phyloP scores from a whole-genome alignment of 106 monocot species.

The Allium sativum region DNA sequence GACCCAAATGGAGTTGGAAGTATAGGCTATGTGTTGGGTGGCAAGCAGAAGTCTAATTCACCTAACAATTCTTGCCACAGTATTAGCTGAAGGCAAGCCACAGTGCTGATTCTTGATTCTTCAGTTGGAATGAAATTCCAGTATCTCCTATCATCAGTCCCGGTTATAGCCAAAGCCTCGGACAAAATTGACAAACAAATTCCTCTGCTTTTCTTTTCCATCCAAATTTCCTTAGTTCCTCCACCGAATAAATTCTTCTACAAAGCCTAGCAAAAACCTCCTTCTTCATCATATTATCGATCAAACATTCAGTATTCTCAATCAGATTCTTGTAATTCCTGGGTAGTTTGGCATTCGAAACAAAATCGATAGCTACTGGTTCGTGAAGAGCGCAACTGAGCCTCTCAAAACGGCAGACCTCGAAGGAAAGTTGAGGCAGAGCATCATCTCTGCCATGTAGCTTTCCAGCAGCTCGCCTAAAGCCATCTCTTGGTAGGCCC shows the following conservation, averaged over 20 bases:
- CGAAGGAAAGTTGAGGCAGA: slow-evolving; percentile 57
- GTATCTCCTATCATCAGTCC: slow-evolving; percentile 45
- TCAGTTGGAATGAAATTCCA: slow-evolving; percentile 37
- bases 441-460: slow-evolving; percentile 60
- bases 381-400: slow-evolving; percentile 46
- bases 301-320: slow-evolving; percentile 11
- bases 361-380: slow-evolving; percentile 45
- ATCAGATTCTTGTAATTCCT: slow-evolving; percentile 45
- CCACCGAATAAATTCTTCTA: slow-evolving; percentile 52
- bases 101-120: slow-evolving; percentile 36
- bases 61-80: slow-evolving; percentile 45
- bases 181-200: slow-evolving; percentile 37
- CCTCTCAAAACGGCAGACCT: slow-evolving; percentile 53
- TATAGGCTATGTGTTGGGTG: slow-evolving; percentile 32
- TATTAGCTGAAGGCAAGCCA: slow-evolving; percentile 39
- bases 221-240: slow-evolving; percentile 49
- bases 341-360: slow-evolving; percentile 72
- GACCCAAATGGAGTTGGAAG: slow-evolving; percentile 36
- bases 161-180: slow-evolving; percentile 31
- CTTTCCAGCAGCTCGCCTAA: slow-evolving; percentile 64
- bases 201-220: slow-evolving; percentile 24
- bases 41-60: slow-evolving; percentile 42
- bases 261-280: slow-evolving; percentile 62
- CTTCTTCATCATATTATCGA: slow-evolving; percentile 33
- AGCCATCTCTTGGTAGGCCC: slow-evolving; percentile 11